Percentiles rank a stretch among this genome's conserved stretches.
These are phyloP conservation scores for Phytophthora fragariaefolia DNA, from an alignment of 352 stramenopile species.

Conservation along the genomic window DNA sequence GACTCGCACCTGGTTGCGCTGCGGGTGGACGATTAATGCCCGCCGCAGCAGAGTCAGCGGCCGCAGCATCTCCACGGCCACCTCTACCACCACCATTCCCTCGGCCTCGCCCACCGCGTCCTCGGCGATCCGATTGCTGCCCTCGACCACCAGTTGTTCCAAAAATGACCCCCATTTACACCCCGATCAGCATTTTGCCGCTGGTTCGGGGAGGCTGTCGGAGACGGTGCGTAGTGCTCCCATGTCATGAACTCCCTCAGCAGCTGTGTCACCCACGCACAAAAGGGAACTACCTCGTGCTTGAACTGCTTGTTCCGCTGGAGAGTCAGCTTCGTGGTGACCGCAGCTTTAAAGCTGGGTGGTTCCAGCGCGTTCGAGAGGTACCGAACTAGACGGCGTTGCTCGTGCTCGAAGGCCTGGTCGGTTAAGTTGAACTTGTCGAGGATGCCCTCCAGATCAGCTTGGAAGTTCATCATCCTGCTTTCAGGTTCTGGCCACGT, in stretches of 20 bases:
- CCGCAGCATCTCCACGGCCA: background rate
- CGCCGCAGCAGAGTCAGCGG: background rate
- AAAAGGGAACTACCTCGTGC: background rate
- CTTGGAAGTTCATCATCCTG: background rate
- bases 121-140: background rate
- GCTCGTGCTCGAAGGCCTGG: background rate
- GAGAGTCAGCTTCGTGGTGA: background rate
- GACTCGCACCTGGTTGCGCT: background rate
- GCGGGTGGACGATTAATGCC: background rate
- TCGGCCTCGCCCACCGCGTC: background rate
- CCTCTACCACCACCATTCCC: background rate
- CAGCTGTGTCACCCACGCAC: background rate
- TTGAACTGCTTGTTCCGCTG: background rate
- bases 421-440: background rate
- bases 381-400: background rate
- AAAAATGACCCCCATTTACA: background rate
- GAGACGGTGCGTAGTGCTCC: background rate
- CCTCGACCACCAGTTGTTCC: no score
- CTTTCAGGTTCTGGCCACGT: background rate
- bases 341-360: background rate
- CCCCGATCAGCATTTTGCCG: background rate
- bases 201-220: no score
- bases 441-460: background rate
- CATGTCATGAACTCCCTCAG: background rate
- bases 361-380: background rate